Evolutionary conservation across 495 filamentous ascomycete genomes (phyloP).

Genomic region (Sphaerosporella brunnea): DNA sequence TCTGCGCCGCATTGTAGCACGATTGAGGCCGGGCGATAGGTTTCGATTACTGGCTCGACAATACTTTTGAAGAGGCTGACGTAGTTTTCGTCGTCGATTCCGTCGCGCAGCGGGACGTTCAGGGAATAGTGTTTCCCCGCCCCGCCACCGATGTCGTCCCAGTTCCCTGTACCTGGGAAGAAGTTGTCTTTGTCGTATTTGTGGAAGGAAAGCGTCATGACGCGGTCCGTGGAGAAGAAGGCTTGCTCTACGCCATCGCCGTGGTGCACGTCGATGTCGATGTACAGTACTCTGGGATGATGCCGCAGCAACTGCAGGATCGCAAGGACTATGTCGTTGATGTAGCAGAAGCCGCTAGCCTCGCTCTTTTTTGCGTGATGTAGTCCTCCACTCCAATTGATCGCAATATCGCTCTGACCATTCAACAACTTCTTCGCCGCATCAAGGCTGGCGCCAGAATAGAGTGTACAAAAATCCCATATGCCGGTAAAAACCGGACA

Average conservation of each 20-base stretch:
- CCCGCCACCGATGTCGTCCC: constrained; percentile 88
- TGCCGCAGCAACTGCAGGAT: constrained; percentile 90
- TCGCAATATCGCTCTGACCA: constrained; percentile 87
- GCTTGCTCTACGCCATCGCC: constrained; percentile 96
- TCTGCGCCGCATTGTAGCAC: constrained; percentile 95
- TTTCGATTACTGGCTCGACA: constrained; percentile 53
- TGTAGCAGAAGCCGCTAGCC: constrained; percentile 93
- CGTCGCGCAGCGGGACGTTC: constrained; percentile 91
- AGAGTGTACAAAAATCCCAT: constrained; percentile 96
- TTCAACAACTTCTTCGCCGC: constrained; percentile 82
- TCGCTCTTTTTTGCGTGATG: constrained; percentile 97
- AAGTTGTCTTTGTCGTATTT: constrained; percentile 85
- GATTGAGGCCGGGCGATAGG: constrained; percentile 69
- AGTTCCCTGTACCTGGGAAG: constrained; percentile 91
- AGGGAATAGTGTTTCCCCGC: constrained; percentile 84
- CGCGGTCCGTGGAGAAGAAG: constrained; percentile 91
- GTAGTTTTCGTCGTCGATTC: constrained; percentile 89
- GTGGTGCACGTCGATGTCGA: constrained; percentile 97
- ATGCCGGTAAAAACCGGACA: constrained; percentile 96
- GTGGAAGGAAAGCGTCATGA: constrained; percentile 97
- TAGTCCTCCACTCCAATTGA: constrained; percentile 94
- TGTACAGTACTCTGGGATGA: constrained; percentile 85
- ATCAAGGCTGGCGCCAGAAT: constrained; percentile 93
- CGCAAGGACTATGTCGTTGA: constrained; percentile 95
- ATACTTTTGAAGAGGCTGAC: constrained; percentile 64